phyloP scores from a whole-genome alignment of 306 rosid genomes.

The Clitoria ternatea region DNA sequence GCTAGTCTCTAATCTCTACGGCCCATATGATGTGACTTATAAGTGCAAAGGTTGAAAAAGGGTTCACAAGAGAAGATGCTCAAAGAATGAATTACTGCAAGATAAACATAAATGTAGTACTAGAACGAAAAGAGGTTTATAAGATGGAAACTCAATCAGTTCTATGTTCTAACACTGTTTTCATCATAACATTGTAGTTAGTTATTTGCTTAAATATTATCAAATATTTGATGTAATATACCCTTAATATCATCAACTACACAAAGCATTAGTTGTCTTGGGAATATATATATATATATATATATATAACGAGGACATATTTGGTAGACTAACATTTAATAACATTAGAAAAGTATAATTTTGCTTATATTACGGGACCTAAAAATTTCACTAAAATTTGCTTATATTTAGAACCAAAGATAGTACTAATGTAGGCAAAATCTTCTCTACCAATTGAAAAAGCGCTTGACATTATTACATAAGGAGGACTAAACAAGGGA shows the following conservation, averaged over 20 bases:
- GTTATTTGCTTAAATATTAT: too few species aligned
- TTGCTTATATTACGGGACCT: too few species aligned
- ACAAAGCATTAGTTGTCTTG: too few species aligned
- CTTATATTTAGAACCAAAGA: too few species aligned
- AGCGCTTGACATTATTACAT: not conserved
- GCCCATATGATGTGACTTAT: not conserved
- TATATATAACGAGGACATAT: too few species aligned
- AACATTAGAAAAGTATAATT: too few species aligned
- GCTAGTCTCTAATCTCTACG: not conserved
- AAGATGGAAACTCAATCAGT: not conserved
- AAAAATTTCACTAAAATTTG: too few species aligned
- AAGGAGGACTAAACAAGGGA: not conserved
- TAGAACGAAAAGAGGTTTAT: not conserved
- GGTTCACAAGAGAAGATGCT: not conserved
- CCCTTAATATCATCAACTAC: too few species aligned
- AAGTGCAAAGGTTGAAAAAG: not conserved
- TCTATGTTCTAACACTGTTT: not conserved
- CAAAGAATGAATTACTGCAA: not conserved
- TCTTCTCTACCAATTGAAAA: not conserved
- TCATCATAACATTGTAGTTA: constrained; percentile 6
- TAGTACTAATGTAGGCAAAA: not conserved
- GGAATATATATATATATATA: too few species aligned
- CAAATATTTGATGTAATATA: too few species aligned
- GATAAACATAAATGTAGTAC: not conserved
- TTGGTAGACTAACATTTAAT: too few species aligned